Conservation (phyloP, 2,329 filamentous ascomycete species). For the Karstenula rhodostoma region DNA sequence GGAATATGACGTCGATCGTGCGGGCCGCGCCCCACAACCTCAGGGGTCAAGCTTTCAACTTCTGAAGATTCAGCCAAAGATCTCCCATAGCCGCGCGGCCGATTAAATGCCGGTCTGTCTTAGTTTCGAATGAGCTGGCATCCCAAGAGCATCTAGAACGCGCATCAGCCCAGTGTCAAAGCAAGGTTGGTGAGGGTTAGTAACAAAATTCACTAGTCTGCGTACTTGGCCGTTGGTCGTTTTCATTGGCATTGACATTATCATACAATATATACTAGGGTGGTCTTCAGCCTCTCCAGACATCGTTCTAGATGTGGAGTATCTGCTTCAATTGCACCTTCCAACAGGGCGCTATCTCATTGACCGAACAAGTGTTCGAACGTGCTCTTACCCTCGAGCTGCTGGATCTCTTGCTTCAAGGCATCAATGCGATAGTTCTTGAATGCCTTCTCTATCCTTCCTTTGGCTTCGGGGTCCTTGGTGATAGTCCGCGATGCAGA, state of each 20-base stretch:
- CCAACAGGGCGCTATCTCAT: not conserved
- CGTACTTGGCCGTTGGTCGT: not conserved
- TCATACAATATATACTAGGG: not conserved
- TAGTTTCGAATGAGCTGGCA: not conserved
- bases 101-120: constrained; percentile 10
- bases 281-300: not conserved
- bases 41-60: constrained; percentile 24
- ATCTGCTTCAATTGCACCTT: not conserved
- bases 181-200: not conserved
- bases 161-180: not conserved
- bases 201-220: not conserved
- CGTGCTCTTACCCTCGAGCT: constrained; percentile 57
- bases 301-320: not conserved
- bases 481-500: constrained; percentile 63
- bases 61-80: constrained; percentile 25
- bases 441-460: constrained; percentile 70
- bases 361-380: constrained; percentile 40
- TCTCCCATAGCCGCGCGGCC: constrained; percentile 21
- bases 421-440: constrained; percentile 69
- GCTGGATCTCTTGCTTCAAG: constrained; percentile 66
- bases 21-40: constrained; percentile 12
- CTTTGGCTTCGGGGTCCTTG: constrained; percentile 61
- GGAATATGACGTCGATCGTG: constrained; percentile 30
- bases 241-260: not conserved
- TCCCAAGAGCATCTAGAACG: not conserved